phyloP scores from a whole-genome alignment of 2,329 filamentous ascomycete species.

The Claviceps cyperi region DNA sequence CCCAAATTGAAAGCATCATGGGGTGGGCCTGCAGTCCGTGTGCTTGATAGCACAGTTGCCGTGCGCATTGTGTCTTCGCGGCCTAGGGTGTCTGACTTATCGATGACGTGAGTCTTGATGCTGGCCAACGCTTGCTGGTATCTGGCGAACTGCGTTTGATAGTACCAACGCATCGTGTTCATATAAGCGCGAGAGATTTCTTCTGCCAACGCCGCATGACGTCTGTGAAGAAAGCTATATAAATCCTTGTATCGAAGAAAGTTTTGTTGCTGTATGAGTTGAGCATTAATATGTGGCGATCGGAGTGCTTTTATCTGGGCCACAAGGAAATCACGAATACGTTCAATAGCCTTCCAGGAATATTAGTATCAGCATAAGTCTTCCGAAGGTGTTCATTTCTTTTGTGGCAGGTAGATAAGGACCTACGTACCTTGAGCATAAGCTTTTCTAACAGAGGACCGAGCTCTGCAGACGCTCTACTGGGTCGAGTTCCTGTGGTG shows the following conservation, averaged over 20 bases:
- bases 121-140: slow-evolving; percentile 76
- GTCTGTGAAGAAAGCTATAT: slow-evolving; percentile 69
- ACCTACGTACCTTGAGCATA: slow-evolving; percentile 50
- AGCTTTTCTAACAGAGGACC: slow-evolving; percentile 75
- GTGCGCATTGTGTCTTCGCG: slow-evolving; percentile 60
- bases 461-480: slow-evolving; percentile 71
- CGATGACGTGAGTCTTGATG: slow-evolving; percentile 67
- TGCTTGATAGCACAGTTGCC: slow-evolving; percentile 39
- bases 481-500: slow-evolving; percentile 41
- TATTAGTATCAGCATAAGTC: neutral
- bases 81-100: slow-evolving; percentile 71
- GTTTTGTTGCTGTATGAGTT: slow-evolving; percentile 88
- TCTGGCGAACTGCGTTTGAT: slow-evolving; percentile 75
- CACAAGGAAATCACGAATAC: slow-evolving; percentile 88
- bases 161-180: slow-evolving; percentile 99
- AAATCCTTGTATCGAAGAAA: slow-evolving; percentile 82
- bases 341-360: slow-evolving; percentile 56
- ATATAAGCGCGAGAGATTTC: slow-evolving; percentile 89
- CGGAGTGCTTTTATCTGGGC: slow-evolving; percentile 86
- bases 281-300: slow-evolving; percentile 91
- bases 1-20: slow-evolving; percentile 87
- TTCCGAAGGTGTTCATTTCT: neutral
- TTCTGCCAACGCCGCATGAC: slow-evolving; percentile 70
- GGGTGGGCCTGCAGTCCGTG: slow-evolving; percentile 34
- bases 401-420: neutral